These are phyloP conservation scores for Diospyros lotus DNA, from an alignment of 148 eudicot genomes.

Conservation along the genomic window DNA sequence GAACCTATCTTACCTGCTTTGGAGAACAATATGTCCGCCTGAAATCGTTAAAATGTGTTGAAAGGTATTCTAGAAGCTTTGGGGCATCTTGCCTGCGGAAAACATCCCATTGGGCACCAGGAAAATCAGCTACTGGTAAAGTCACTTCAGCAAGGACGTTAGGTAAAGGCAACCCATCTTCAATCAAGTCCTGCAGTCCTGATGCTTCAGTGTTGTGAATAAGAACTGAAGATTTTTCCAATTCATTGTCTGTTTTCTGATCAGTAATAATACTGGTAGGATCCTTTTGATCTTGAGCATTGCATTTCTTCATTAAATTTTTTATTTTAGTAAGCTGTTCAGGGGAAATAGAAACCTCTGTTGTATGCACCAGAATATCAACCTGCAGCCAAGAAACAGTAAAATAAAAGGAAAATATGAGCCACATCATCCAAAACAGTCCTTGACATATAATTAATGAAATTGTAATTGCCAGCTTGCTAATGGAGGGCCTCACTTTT, in stretches of 20 bases:
- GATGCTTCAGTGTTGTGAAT: conserved; percentile 62
- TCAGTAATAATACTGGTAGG: conserved; percentile 16
- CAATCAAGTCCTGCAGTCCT: conserved; percentile 31
- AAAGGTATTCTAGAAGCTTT: conserved; percentile 69
- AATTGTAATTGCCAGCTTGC: not conserved
- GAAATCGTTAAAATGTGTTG: conserved; percentile 52
- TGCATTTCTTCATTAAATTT: conserved; percentile 38
- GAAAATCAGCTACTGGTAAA: conserved; percentile 25
- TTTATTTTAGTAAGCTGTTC: conserved; percentile 54
- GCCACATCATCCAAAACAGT: not conserved
- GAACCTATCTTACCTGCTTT: conserved; percentile 37
- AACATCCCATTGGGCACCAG: conserved; percentile 88
- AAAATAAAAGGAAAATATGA: not conserved
- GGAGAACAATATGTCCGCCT: conserved; percentile 21
- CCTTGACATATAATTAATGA: not conserved
- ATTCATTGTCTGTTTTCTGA: conserved; percentile 26
- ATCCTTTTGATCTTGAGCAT: conserved; percentile 29
- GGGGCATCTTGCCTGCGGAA: conserved; percentile 83
- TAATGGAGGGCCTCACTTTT: not conserved
- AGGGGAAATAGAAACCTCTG: conserved; percentile 47
- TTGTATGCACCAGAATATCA: conserved; percentile 66
- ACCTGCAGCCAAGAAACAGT: conserved; percentile 46
- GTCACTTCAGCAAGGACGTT: conserved; percentile 36
- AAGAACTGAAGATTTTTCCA: conserved; percentile 36
- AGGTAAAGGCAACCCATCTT: conserved; percentile 27